phyloP scores from a whole-genome alignment of 208 protist species.

The Leishmania turanica region DNA sequence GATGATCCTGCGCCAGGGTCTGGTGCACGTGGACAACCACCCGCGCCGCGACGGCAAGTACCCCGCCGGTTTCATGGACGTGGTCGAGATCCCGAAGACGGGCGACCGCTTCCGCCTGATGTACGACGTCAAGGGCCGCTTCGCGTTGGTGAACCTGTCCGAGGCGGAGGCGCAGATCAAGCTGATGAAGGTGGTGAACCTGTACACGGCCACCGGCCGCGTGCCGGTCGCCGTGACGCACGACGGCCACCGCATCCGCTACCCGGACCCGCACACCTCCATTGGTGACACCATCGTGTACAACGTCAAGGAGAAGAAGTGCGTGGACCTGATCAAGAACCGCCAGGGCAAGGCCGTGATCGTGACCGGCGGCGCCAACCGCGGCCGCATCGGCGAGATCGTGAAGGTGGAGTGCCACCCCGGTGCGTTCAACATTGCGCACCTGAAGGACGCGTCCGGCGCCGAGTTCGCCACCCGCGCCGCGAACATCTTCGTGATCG shows the following conservation, averaged over 20 bases:
- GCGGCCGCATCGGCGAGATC: conserved; percentile 98
- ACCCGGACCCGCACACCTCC: conserved; percentile 97
- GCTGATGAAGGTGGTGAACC: conserved; percentile 95
- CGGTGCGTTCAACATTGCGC: conserved; percentile 98
- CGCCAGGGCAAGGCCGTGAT: conserved; percentile 95
- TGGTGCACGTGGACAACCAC: conserved; percentile 98
- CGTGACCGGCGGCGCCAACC: conserved; percentile 98
- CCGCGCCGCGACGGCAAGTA: conserved; percentile 97
- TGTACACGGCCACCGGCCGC: conserved; percentile 90
- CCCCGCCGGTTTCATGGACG: conserved; percentile 99
- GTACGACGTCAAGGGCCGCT: conserved; percentile 99
- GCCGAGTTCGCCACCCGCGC: conserved; percentile 98
- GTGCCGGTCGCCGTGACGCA: conserved; percentile 98
- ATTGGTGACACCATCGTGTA: conserved; percentile 98
- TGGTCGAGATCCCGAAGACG: conserved; percentile 98
- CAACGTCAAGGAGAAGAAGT: conserved; percentile 96
- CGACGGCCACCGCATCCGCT: conserved; percentile 99
- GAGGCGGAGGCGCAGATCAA: conserved; percentile 96
- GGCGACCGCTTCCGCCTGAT: conserved; percentile 99
- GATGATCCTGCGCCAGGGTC: conserved; percentile 97
- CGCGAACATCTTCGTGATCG: conserved; percentile 99
- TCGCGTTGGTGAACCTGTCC: conserved; percentile 96
- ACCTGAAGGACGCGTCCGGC: conserved; percentile 93
- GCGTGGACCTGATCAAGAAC: conserved; percentile 92
- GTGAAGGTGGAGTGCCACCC: conserved; percentile 92